Base-by-base conservation (phyloP, 2,329 filamentous ascomycete genomes). In the Scedosporium apiospermum region DNA sequence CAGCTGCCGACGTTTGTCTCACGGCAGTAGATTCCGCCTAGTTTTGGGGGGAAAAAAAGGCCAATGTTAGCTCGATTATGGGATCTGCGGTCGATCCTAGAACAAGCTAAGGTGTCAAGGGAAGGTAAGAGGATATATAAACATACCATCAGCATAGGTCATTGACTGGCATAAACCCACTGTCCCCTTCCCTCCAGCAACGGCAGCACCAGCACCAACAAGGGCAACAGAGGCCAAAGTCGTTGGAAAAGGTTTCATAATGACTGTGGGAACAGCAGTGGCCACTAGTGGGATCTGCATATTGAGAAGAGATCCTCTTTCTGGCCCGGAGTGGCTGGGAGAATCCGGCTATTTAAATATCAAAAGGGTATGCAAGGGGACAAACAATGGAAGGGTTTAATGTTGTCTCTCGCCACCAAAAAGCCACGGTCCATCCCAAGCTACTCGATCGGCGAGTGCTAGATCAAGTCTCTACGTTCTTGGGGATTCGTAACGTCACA, bases 281-380 rank as follows among this genome's bases (percentile, higher is more conserved):
- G 51, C 38, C 27, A 12, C 60, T 16, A 62, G 23, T 58, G 60
- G 60, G 18, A 62, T 58, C 51, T 62, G 60, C 60, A 62, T 62
- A 38, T 12, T 57, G 60, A 46, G 27, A 26, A n/a, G 44, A 49
- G n/a, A 21, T 44, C 27, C 5, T 12, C 14, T 46, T 46, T 46
- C 27, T 3, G 2, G 2, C 2, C 7, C 27, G 3, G 14, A 18
- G n/a, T 14, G 46, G 7, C 27, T 30, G 60, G 18, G 42, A 34
- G 16, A 42, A 27, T 12, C 38, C n/a, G 60, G 46, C 21, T 62
- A 62, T 62, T 62, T 57, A 62, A 57, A 21, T 21, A 53, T 21
- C 10, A 53, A 21, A 26, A 9, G 49, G 23, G 12, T 21, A 53
- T 12, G 16, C n/a, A 53, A 53, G n/a, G 21, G 49, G 12, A 53